Percentiles rank a stretch among this genome's conserved stretches.
phyloP scores from a whole-genome alignment of 2,329 filamentous ascomycete species.

The Epichloe brachyelytri region DNA sequence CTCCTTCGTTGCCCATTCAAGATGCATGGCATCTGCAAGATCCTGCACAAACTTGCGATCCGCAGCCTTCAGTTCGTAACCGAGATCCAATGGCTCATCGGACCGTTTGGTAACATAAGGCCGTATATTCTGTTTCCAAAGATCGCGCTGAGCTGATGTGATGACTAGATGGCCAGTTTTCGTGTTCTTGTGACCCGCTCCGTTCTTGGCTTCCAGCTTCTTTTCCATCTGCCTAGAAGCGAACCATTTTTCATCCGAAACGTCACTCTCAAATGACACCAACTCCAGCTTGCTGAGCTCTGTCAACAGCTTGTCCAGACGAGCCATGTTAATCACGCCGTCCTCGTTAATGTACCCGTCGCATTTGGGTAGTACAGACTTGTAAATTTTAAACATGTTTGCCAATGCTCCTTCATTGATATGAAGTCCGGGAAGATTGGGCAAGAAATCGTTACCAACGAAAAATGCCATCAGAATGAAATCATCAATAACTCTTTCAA shows the following conservation, averaged over 20 bases:
- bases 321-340: slow-evolving; percentile 77
- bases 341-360: slow-evolving; percentile 95
- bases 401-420: slow-evolving; percentile 97
- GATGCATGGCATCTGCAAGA: slow-evolving; percentile 51
- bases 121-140: slow-evolving; percentile 71
- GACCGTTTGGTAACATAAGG: slow-evolving; percentile 65
- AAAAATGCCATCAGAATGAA: slow-evolving; percentile 99
- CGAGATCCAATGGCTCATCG: slow-evolving; percentile 56
- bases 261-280: slow-evolving; percentile 84
- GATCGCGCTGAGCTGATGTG: slow-evolving; percentile 64
- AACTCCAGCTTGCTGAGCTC: slow-evolving; percentile 82
- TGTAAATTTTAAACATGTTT: slow-evolving; percentile 96
- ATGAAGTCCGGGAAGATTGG: slow-evolving; percentile 88
- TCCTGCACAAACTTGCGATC: slow-evolving; percentile 92
- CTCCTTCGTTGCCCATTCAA: slow-evolving; percentile 45
- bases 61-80: slow-evolving; percentile 58
- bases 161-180: slow-evolving; percentile 55
- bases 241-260: slow-evolving; percentile 82
- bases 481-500: slow-evolving; percentile 95
- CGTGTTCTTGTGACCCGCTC: slow-evolving; percentile 36
- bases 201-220: slow-evolving; percentile 44
- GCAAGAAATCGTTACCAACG: slow-evolving; percentile 97
- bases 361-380: slow-evolving; percentile 71
- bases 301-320: slow-evolving; percentile 64
- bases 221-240: slow-evolving; percentile 70